Percentiles rank a stretch among this genome's conserved stretches.
Evolutionary conservation across 1,139 yeast species (phyloP).

Genomic region (Starmera stellimalicola): DNA sequence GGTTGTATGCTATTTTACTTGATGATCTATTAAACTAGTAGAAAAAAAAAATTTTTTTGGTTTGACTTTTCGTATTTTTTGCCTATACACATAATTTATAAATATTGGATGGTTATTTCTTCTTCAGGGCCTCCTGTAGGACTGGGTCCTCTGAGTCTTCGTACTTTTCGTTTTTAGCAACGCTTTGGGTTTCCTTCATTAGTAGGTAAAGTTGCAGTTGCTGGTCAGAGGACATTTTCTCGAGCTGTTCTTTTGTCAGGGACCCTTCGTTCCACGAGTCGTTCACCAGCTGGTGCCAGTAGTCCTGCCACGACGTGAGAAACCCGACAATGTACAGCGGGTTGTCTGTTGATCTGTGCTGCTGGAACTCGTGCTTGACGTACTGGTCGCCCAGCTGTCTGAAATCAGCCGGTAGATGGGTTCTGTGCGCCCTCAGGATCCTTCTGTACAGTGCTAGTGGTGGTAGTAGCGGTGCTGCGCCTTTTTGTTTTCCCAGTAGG

Average conservation of each 20-base stretch:
- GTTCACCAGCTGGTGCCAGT: slow-evolving; percentile 60
- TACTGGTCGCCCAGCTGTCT: slow-evolving; percentile 81
- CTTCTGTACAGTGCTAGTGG: slow-evolving; percentile 72
- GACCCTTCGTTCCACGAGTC: slow-evolving; percentile 72
- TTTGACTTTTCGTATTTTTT: background rate
- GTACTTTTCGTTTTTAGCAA: slow-evolving; percentile 9
- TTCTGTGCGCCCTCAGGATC: slow-evolving; percentile 68
- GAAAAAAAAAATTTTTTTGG: background rate
- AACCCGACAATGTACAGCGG: slow-evolving; percentile 93
- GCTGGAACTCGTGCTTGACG: slow-evolving; percentile 80
- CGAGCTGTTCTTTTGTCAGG: slow-evolving; percentile 55
- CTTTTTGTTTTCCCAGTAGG: slow-evolving; percentile 49
- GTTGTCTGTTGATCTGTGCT: slow-evolving; percentile 76
- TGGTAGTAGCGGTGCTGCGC: slow-evolving; percentile 58
- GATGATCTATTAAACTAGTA: no score
- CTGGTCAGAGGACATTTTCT: slow-evolving; percentile 87
- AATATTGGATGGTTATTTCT: slow-evolving; percentile 11
- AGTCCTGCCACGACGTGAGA: slow-evolving; percentile 90
- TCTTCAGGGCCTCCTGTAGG: slow-evolving; percentile 7
- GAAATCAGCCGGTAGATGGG: slow-evolving; percentile 52
- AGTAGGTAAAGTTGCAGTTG: slow-evolving; percentile 41
- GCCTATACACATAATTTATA: background rate
- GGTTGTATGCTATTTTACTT: no score
- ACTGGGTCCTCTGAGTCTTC: slow-evolving; percentile 4
- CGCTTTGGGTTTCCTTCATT: slow-evolving; percentile 50